A percentile compares a stretch with the other conserved stretches of the same genome.
phyloP scores from a whole-genome alignment of 345 rosid genomes.

The Cardiospermum halicacabum region DNA sequence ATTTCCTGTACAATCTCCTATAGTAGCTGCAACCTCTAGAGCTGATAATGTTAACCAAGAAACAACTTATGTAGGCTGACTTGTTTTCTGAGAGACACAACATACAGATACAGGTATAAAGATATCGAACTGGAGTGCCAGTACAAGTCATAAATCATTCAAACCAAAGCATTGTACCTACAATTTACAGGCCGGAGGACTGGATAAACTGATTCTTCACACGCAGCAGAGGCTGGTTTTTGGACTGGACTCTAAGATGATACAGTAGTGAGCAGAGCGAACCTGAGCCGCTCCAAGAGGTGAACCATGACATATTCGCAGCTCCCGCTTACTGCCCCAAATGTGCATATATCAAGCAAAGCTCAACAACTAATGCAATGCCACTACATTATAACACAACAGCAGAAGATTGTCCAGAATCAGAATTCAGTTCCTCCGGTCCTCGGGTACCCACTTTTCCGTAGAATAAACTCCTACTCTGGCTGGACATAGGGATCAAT shows the following conservation, averaged over 20 bases:
- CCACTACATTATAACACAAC: conserved; percentile 8
- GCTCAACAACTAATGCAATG: conserved; percentile 14
- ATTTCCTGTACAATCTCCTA: conserved; percentile 13
- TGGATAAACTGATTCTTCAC: conserved; percentile 25
- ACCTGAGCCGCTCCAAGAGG: conserved; percentile 7
- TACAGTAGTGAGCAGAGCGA: conserved; percentile 7
- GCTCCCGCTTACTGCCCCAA: neutral
- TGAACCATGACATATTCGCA: conserved; percentile 12
- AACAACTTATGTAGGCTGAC: neutral
- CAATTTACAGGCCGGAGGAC: conserved; percentile 28
- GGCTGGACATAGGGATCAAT: conserved; percentile 1
- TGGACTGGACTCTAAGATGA: conserved; percentile 24
- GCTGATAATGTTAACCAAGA: conserved; percentile 8
- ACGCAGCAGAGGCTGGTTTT: too few species aligned
- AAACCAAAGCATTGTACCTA: neutral
- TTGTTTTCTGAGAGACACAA: neutral
- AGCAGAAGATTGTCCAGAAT: neutral
- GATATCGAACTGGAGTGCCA: too few species aligned
- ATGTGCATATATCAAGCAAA: conserved; percentile 2
- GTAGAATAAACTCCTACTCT: neutral
- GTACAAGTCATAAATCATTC: too few species aligned
- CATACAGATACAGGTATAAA: neutral
- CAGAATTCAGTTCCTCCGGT: neutral
- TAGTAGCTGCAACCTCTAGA: conserved; percentile 3
- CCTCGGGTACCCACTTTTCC: conserved; percentile 16